Conservation (phyloP, 2,329 filamentous ascomycete species). For the Cadophora malorum region DNA sequence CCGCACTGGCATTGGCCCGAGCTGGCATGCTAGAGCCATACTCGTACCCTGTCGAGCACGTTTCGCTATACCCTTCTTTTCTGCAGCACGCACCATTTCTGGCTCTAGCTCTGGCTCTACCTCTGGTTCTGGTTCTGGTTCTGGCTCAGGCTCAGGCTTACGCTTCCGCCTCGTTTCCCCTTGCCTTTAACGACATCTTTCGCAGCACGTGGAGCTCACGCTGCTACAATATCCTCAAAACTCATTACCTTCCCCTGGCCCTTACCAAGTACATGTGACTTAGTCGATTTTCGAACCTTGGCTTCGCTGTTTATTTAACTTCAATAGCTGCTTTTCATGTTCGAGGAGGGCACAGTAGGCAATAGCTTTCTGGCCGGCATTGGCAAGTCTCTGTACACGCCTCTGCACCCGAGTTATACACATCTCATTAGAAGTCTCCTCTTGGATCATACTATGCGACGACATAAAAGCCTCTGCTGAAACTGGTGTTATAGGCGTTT, state of each 20-base stretch:
- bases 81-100: conserved; percentile 6
- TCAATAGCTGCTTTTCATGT: conserved; percentile 39
- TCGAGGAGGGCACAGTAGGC: conserved; percentile 43
- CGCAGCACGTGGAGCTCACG: conserved; percentile 28
- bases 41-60: conserved; percentile 5
- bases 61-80: neutral
- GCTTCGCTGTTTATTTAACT: conserved; percentile 31
- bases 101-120: conserved; percentile 16
- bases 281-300: conserved; percentile 32
- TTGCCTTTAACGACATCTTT: conserved; percentile 28
- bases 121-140: conserved; percentile 27
- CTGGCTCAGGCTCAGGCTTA: conserved; percentile 27
- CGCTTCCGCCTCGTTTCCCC: conserved; percentile 29
- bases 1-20: no score
- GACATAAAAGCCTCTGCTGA: conserved; percentile 33
- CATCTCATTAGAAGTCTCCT: conserved; percentile 34
- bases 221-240: conserved; percentile 44
- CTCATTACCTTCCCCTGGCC: conserved; percentile 37
- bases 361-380: conserved; percentile 39
- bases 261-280: conserved; percentile 28
- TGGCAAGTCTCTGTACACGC: conserved; percentile 38
- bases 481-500: conserved; percentile 30
- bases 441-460: conserved; percentile 37
- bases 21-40: no score
- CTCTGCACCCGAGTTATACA: conserved; percentile 37